Evolutionary conservation across 257 asterid species (phyloP), one percentile per base, ranked within the genome.

Genomic region (Scutellaria barbata): DNA sequence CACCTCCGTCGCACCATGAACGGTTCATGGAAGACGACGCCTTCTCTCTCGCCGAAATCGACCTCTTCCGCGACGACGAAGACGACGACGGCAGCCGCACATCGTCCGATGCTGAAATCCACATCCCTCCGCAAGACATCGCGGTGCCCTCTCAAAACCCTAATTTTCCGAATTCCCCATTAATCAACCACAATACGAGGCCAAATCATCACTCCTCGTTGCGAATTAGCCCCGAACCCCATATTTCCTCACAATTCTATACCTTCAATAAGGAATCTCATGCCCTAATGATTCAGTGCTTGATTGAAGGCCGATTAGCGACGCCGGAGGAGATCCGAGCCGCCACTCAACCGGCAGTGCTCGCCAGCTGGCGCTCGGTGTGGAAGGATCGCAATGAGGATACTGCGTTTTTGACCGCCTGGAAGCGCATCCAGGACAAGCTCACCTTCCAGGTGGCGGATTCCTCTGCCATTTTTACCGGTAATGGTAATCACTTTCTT

Each of bases 371-470:
- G 98, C 87, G 96, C 9, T 68, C 88, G 10, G 98, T 92, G 20
- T 89, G 98, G 96, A 92, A 88, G 85, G 98, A 92, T 76, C 86
- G 98, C 5, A 92, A 87, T 58, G 96, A 88, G 84, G 98, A 92
- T 41, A 92, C 98, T 7, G 98, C 98, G 0, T 92, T 86, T 73
- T 66, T 86, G 58, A 92, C 96, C 2, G 98, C 98, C 13, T 92
- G 98, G 96, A 92, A 92, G 81, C 86, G 96, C 13, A 88, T 92
- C 63, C 98, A 92, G 86, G 98, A 92, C 61, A 89, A 92, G 86
- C 95, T 92, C 67, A 66, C 80, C 4, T 80, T 79, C 45, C 89
- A 83, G 41, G 64, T 79, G 58, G 50, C 76, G 70, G 76, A 73
- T 16, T 45, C 78, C 8, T 35, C 50, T 18, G 67, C 68, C 30